Conservation (phyloP, 768 basidiomycete genomes). For the Trametes elegans region DNA sequence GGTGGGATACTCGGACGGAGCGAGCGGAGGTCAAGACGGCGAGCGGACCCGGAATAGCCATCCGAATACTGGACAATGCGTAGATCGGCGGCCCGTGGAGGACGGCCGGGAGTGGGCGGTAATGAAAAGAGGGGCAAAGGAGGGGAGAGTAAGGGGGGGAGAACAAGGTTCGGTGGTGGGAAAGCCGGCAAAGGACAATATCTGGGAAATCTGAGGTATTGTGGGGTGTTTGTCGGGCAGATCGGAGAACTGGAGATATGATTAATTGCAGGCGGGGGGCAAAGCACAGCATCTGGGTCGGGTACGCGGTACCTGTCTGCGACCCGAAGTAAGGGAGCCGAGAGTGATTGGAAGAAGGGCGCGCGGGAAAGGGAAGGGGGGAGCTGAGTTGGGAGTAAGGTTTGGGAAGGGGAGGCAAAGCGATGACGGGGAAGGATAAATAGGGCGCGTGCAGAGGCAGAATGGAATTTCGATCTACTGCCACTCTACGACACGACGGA, state of each 20-base stretch:
- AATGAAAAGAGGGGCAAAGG: slow-evolving; percentile 12
- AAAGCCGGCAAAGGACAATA: slow-evolving; percentile 1
- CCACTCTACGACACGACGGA: slow-evolving; percentile 16
- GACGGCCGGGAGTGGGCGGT: slow-evolving; percentile 19
- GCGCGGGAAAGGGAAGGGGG: slow-evolving; percentile 17
- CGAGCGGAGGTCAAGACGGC: background rate
- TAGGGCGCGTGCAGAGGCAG: slow-evolving; percentile 16
- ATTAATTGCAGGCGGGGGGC: slow-evolving; percentile 18
- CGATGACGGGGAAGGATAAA: slow-evolving; percentile 23
- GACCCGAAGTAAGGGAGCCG: slow-evolving; percentile 18
- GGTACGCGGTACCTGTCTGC: slow-evolving; percentile 15
- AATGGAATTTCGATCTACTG: slow-evolving; percentile 21
- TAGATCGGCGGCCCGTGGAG: slow-evolving; percentile 10
- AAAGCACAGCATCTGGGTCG: slow-evolving; percentile 21
- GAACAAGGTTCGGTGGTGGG: slow-evolving; percentile 13
- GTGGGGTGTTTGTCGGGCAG: slow-evolving; percentile 7
- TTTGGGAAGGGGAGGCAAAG: slow-evolving; percentile 7
- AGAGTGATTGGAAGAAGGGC: slow-evolving; percentile 15
- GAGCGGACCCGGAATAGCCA: background rate
- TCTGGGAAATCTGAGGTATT: slow-evolving; percentile 15
- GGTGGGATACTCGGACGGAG: background rate
- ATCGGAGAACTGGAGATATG: slow-evolving; percentile 18
- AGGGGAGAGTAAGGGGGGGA: background rate
- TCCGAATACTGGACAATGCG: background rate
- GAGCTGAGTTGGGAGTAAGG: slow-evolving; percentile 8